Evolutionary conservation across 257 asterid species (phyloP).

Genomic region (Striga asiatica): DNA sequence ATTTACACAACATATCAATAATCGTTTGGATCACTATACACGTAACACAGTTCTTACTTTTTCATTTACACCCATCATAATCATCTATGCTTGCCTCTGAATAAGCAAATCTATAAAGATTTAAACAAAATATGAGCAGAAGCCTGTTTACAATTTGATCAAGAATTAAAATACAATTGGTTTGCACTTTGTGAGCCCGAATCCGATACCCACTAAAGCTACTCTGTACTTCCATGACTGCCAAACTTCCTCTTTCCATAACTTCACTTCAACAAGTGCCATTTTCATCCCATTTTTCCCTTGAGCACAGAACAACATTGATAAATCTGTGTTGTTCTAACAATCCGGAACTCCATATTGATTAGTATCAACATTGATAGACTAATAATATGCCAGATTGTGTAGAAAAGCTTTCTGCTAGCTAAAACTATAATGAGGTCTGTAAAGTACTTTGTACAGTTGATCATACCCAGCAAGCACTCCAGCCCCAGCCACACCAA

Average conservation of each 20-base stretch:
- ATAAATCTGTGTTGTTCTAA: not conserved
- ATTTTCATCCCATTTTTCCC: no score
- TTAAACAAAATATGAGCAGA: not conserved
- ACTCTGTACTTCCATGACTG: not conserved
- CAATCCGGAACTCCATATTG: not conserved
- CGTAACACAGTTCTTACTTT: constrained; percentile 3
- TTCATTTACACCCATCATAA: not conserved
- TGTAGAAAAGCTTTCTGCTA: constrained; percentile 49
- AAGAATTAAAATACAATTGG: not conserved
- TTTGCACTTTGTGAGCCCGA: constrained; percentile 9
- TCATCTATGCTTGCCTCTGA: constrained; percentile 12
- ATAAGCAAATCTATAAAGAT: not conserved
- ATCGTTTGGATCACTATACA: constrained; percentile 13
- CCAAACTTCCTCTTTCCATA: no score
- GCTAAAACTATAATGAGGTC: constrained; percentile 35
- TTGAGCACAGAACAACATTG: no score
- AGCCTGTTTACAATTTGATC: constrained; percentile 9
- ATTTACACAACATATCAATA: not conserved
- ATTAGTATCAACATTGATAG: not conserved
- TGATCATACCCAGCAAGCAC: constrained; percentile 96
- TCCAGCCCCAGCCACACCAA: constrained; percentile 94
- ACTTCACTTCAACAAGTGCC: no score
- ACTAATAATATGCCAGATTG: constrained; percentile 8
- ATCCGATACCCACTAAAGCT: not conserved
- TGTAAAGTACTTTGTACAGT: constrained; percentile 48